phyloP scores from a whole-genome alignment of 371 early-diverging fungal genomes.

The Smittium culicis region DNA sequence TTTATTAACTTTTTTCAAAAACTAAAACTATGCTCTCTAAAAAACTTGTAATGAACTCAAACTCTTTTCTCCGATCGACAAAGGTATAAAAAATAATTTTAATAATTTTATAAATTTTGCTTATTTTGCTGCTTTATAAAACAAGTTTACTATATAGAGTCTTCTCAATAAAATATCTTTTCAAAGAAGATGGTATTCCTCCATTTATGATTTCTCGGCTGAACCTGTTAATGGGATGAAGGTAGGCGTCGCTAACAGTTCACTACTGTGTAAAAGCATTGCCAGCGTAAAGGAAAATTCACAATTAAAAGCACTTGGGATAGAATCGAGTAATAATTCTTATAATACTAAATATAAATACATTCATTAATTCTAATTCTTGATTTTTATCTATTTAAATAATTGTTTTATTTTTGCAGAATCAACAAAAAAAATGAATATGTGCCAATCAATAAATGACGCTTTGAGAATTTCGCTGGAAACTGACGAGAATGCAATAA shows the following conservation, averaged over 20 bases:
- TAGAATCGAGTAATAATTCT: constrained; percentile 12
- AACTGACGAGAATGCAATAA: constrained; percentile 78
- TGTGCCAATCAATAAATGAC: constrained; percentile 89
- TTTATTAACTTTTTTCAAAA: too few species aligned
- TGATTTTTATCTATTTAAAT: too few species aligned
- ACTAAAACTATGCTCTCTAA: too few species aligned
- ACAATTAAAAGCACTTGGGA: constrained; percentile 17
- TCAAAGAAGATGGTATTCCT: constrained; percentile 17
- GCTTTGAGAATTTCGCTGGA: constrained; percentile 78
- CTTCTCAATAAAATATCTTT: too few species aligned
- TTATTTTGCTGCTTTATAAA: too few species aligned
- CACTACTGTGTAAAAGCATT: constrained; percentile 22
- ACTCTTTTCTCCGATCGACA: too few species aligned
- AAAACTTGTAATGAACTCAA: too few species aligned
- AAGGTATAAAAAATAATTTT: too few species aligned
- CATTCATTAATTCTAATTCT: neutral
- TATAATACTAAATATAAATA: neutral
- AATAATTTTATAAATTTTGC: too few species aligned
- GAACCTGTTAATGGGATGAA: constrained; percentile 26
- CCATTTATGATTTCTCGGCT: constrained; percentile 12
- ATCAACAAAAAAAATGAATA: constrained; percentile 59
- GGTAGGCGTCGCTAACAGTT: constrained; percentile 23
- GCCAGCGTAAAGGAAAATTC: constrained; percentile 13
- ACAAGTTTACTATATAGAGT: too few species aligned
- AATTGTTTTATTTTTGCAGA: neutral